Base-by-base conservation (phyloP, 108 stramenopile species). In the Discostella pseudostelligera region DNA sequence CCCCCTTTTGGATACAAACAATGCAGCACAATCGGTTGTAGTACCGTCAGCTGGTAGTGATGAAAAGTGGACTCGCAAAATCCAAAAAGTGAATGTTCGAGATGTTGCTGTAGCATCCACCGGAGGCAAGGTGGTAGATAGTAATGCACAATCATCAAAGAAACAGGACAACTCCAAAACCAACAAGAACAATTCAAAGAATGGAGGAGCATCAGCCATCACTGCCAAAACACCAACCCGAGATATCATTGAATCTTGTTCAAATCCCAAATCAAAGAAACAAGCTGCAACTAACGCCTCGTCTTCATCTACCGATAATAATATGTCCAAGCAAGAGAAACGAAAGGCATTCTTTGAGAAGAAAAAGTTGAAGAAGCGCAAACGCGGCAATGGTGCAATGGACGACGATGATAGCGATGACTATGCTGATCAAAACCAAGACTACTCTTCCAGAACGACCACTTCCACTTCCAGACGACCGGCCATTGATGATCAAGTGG, bases 331-430 rank as follows among this genome's bases (percentile, higher is more conserved):
- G 24, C 71, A 72, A 29, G 76, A 64, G 12, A 60, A 67, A 16
- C 43, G 59, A 16, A 72, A 72, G 71, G 71, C 58, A 7, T 78
- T 67, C 47, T 60, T 78, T 7, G 43, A 72, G 39, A 65, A 78
- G 45, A 78, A 78, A 43, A 78, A 72, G 50, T 0, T 46, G 9
- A 72, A 72, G 62, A 78, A 78, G 37, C 67, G 67, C 50, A 78
- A 78, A 32, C 65, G 76, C n/a, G n/a, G n/a, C n/a, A n/a, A n/a
- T 3, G 46, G 56, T 7, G 6, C 25, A 8, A 1, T 7, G 22
- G 50, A 19, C 17, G 32, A 37, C 8, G 43, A 48, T 46, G 53
- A 63, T 29, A 61, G 57, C 8, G 35, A 50, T 19, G 69, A 57
- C 14, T 14, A 48, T 46, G 36, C 21, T 17, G 24, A 60, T 37